Conservation (phyloP, 371 early-diverging fungal genomes). For the Mucor mucedo region DNA sequence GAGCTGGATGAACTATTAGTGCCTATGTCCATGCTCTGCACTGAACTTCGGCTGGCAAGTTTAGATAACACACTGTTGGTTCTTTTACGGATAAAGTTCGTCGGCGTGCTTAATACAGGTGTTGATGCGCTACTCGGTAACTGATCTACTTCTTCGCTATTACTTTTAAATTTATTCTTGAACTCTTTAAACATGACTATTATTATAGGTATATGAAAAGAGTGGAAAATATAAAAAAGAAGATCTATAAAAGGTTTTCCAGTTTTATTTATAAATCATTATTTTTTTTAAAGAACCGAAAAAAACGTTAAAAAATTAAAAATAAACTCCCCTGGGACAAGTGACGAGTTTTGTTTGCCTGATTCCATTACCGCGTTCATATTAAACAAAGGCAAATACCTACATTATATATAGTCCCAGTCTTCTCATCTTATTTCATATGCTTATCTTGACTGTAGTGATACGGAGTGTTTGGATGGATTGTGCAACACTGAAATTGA, state of each 20-base stretch:
- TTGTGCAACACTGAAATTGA: too few species aligned
- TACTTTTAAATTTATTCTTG: slow-evolving; percentile 23
- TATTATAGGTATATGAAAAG: background rate
- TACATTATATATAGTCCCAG: too few species aligned
- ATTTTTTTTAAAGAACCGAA: background rate
- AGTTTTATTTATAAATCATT: slow-evolving; percentile 7
- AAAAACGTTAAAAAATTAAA: background rate
- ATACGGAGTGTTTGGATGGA: too few species aligned
- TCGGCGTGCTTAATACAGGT: background rate
- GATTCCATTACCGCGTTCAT: background rate
- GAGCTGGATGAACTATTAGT: slow-evolving; percentile 7
- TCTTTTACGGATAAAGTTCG: background rate
- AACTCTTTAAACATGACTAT: slow-evolving; percentile 12
- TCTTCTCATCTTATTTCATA: too few species aligned
- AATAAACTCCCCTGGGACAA: background rate
- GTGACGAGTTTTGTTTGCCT: background rate
- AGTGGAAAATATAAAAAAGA: background rate
- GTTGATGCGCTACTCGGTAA: background rate
- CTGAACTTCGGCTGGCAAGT: background rate
- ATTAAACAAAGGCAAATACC: too few species aligned
- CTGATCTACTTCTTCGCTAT: too few species aligned
- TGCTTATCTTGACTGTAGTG: too few species aligned
- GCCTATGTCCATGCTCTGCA: slow-evolving; percentile 1
- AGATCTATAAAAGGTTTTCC: background rate
- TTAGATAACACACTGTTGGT: slow-evolving; percentile 5